Evolutionary conservation across 768 basidiomycete species (phyloP), one percentile per base, ranked within the genome.

Genomic region (Boletus rubescentipes): DNA sequence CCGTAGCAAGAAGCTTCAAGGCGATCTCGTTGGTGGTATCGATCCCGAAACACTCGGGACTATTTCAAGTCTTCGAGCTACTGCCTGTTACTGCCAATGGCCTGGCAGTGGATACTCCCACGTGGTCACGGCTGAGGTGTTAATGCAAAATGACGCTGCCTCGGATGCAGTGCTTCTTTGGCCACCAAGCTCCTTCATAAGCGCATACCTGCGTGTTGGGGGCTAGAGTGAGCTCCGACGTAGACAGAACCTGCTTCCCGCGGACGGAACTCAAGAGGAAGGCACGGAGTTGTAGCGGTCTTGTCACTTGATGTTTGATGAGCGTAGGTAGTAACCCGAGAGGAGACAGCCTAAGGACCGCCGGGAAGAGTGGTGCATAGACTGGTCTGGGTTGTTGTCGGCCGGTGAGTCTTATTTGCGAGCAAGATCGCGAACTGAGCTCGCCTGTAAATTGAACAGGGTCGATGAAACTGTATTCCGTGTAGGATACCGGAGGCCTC

Each of bases 341-440:
- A 40, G 31, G 11, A 32, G 45, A 31, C 26, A 30, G 39, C 36
- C 30, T 35, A 26, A 3, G 3, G 3, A 26, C 26, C 26, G 26
- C 26, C 26, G 6, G 6, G 26, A 4, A 26, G 26, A 26, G 26
- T 6, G 26, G 26, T 26, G 26, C 6, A 3, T 26, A 26, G 26
- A 6, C 3, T 3, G 26, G 26, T 26, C 26, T 26, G 6, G 26
- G 26, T 6, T 26, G 26, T 26, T 26, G 26, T 26, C n/a, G n/a
- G n/a, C n/a, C n/a, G n/a, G n/a, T n/a, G n/a, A n/a, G n/a, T n/a
- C 29, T 39, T 29, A 51, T n/a, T 30, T 56, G 29, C 39, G 26
- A 9, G 45, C 9, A n/a, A 7, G 44, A 23, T 39, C 32, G 31
- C 46, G 20, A 52, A 43, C 49, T 29, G 54, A 59, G 56, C 5